Percentiles rank a stretch among this genome's conserved stretches.
Evolutionary conservation across 2,329 filamentous ascomycete species (phyloP).

Genomic region (Cyphellophora europaea): DNA sequence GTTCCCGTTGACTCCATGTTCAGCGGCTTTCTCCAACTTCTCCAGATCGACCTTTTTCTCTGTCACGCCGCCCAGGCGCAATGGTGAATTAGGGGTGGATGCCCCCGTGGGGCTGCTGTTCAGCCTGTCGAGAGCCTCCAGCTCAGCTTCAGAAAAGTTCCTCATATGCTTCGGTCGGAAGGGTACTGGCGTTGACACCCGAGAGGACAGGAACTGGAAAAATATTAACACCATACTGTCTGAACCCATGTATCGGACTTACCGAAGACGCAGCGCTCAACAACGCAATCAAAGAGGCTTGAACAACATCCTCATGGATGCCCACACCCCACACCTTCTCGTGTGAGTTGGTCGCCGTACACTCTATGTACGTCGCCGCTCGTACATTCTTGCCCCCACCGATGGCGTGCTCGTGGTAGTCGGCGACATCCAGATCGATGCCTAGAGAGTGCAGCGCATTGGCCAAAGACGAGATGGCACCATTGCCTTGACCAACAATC

Average conservation of each 20-base stretch:
- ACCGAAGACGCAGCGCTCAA: slow-evolving; percentile 79
- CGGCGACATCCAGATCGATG: slow-evolving; percentile 79
- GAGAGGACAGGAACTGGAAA: slow-evolving; percentile 60
- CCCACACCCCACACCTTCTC: slow-evolving; percentile 78
- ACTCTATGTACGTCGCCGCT: slow-evolving; percentile 93
- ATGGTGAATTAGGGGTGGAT: background rate
- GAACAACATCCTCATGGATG: slow-evolving; percentile 85
- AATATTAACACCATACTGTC: slow-evolving; percentile 1
- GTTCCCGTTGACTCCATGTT: slow-evolving; percentile 14
- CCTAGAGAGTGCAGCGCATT: slow-evolving; percentile 70
- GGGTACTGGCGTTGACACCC: slow-evolving; percentile 58
- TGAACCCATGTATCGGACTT: slow-evolving; percentile 33
- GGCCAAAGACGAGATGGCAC: slow-evolving; percentile 80
- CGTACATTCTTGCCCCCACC: slow-evolving; percentile 72
- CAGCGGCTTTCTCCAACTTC: slow-evolving; percentile 27
- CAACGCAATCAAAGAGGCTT: slow-evolving; percentile 78
- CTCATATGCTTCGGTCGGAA: slow-evolving; percentile 50
- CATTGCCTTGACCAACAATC: slow-evolving; percentile 74
- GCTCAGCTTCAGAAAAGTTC: slow-evolving; percentile 34
- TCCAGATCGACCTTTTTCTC: slow-evolving; percentile 26
- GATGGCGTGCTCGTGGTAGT: slow-evolving; percentile 96
- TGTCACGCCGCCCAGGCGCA: slow-evolving; percentile 16
- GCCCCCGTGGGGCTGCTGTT: too few species aligned
- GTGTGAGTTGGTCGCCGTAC: slow-evolving; percentile 59
- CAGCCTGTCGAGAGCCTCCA: slow-evolving; percentile 34